Evolutionary conservation across 164 flowering plant genomes (phyloP).

Genomic region (Dillenia turbinata): DNA sequence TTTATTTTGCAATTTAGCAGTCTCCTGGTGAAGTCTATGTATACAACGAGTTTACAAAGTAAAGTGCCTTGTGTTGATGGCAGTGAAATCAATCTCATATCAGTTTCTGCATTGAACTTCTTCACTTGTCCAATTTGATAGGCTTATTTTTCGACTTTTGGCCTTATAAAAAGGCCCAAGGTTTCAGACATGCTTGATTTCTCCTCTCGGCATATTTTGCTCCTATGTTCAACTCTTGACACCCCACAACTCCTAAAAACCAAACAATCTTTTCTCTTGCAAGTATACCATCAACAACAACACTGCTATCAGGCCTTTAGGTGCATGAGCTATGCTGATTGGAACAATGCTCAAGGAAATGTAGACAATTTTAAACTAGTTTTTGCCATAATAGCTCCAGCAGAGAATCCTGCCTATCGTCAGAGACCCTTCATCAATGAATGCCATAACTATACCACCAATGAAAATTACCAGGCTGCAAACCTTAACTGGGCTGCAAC

Average conservation of each 20-base stretch:
- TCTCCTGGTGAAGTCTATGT: too few species aligned
- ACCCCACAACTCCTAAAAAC: not conserved
- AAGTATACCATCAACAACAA: slow-evolving; percentile 19
- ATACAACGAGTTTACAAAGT: too few species aligned
- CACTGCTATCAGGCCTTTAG: slow-evolving; percentile 19
- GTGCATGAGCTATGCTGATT: slow-evolving; percentile 24
- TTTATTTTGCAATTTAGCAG: too few species aligned
- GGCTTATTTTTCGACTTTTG: too few species aligned
- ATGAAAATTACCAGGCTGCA: slow-evolving; percentile 16
- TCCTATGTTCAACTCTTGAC: too few species aligned
- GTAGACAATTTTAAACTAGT: slow-evolving; percentile 10
- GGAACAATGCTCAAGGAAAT: slow-evolving; percentile 16
- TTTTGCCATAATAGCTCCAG: slow-evolving; percentile 21
- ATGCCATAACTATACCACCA: slow-evolving; percentile 6
- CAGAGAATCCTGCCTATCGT: slow-evolving; percentile 12
- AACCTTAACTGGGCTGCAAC: slow-evolving; percentile 14
- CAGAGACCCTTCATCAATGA: slow-evolving; percentile 17
- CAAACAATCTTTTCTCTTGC: slow-evolving; percentile 3
- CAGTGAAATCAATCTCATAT: too few species aligned
- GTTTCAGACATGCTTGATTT: too few species aligned
- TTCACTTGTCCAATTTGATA: too few species aligned
- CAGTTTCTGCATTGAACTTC: too few species aligned
- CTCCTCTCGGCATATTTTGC: too few species aligned
- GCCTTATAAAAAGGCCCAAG: too few species aligned
- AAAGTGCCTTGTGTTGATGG: too few species aligned